A percentile compares a stretch with the other conserved stretches of the same genome.
These are phyloP conservation scores for Didymella glomerata DNA, from an alignment of 2,329 filamentous ascomycete species.

Conservation along the genomic window DNA sequence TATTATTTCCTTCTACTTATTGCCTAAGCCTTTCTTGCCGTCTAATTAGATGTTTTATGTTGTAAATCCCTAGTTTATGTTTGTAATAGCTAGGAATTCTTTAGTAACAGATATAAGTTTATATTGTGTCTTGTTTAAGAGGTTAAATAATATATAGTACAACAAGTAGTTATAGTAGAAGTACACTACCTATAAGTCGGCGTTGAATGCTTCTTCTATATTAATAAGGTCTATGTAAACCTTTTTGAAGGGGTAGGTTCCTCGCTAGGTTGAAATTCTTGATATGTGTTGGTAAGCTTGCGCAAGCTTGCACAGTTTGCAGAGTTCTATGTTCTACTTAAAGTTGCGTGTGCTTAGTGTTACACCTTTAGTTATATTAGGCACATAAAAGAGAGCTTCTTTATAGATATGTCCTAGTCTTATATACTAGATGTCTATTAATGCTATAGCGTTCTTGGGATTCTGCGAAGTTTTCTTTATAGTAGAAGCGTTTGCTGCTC, in stretches of 20 bases:
- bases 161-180: neutral
- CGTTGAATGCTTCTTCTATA: no score
- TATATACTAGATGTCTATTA: no score
- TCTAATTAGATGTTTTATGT: conserved; percentile 1
- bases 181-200: no score
- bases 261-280: no score
- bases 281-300: neutral
- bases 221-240: no score
- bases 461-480: no score
- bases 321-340: neutral
- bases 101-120: neutral
- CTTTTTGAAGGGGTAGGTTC: no score
- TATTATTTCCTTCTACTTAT: conserved; percentile 1
- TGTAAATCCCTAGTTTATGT: neutral
- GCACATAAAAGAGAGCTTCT: neutral
- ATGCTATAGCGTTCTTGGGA: no score
- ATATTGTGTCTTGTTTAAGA: neutral
- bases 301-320: neutral
- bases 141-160: neutral
- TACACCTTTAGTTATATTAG: neutral
- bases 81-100: conserved; percentile 3
- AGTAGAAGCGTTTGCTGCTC: no score
- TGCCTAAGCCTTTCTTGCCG: no score
- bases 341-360: neutral
- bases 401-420: no score